A percentile compares a stretch with the other conserved stretches of the same genome.
These are phyloP conservation scores for Ehretia macrophylla DNA, from an alignment of 257 asterid genomes.

Conservation along the genomic window DNA sequence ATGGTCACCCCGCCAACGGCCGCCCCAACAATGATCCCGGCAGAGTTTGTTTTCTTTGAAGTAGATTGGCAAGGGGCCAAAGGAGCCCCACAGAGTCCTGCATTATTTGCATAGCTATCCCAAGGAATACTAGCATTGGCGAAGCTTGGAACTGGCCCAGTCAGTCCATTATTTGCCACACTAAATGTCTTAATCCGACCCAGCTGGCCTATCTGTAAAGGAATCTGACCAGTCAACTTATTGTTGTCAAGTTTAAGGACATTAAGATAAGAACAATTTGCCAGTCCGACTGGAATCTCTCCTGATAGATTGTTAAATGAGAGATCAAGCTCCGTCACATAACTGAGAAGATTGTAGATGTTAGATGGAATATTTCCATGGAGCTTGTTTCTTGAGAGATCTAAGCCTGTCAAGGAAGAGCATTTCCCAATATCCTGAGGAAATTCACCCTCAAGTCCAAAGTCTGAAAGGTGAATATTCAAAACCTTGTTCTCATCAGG, in stretches of 20 bases:
- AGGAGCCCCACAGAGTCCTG: constrained; percentile 58
- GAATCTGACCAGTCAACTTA: constrained; percentile 36
- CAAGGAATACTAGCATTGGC: constrained; percentile 7
- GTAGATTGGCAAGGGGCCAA: constrained; percentile 29
- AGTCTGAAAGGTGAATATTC: constrained; percentile 45
- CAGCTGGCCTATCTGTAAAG: constrained; percentile 26
- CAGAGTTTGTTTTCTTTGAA: constrained; percentile 22
- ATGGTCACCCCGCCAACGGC: constrained; percentile 37
- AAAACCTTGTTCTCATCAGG: constrained; percentile 58
- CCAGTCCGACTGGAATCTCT: constrained; percentile 47
- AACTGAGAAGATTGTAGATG: constrained; percentile 35
- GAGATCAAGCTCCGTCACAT: constrained; percentile 51
- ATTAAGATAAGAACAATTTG: constrained; percentile 55
- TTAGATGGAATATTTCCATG: constrained; percentile 50
- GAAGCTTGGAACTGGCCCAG: constrained; percentile 34
- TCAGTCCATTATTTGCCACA: constrained; percentile 29
- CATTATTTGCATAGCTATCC: constrained; percentile 42
- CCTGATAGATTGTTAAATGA: constrained; percentile 68
- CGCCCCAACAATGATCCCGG: constrained; percentile 25
- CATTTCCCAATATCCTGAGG: constrained; percentile 57
- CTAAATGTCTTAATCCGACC: constrained; percentile 28
- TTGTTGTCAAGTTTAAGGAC: constrained; percentile 51
- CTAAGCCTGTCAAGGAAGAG: constrained; percentile 65
- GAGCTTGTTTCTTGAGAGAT: constrained; percentile 62
- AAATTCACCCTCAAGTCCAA: constrained; percentile 78